Evolutionary conservation across 257 asterid genomes (phyloP).

Genomic region (Lavandula angustifolia): DNA sequence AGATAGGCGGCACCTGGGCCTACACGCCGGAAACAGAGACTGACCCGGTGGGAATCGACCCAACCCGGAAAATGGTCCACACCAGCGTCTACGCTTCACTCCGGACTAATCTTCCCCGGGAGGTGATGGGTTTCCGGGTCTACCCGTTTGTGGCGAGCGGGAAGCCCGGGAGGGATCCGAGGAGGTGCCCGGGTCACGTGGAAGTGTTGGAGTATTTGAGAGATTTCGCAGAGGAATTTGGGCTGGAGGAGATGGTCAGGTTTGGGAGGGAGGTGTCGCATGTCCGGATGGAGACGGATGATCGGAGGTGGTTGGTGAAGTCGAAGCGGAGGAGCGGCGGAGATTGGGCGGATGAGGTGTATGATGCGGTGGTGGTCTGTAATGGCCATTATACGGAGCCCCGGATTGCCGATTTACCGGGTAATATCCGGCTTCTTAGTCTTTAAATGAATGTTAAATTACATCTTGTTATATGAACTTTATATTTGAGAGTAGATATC

Average conservation of each 20-base stretch:
- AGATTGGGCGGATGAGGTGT: conserved; percentile 49
- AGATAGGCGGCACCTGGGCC: conserved; percentile 84
- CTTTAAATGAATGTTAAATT: too few species aligned
- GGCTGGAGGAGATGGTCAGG: conserved; percentile 61
- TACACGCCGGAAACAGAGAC: conserved; percentile 66
- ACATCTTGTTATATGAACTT: neutral
- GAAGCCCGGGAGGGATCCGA: conserved; percentile 57
- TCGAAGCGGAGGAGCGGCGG: conserved; percentile 43
- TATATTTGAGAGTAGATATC: neutral
- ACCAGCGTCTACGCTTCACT: conserved; percentile 87
- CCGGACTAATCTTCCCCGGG: conserved; percentile 85
- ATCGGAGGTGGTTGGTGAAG: conserved; percentile 65
- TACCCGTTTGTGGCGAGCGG: conserved; percentile 63
- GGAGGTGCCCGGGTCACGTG: conserved; percentile 81
- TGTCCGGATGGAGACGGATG: conserved; percentile 48
- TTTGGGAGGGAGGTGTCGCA: conserved; percentile 69
- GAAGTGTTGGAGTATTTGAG: conserved; percentile 75
- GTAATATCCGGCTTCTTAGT: conserved; percentile 34
- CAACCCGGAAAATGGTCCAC: conserved; percentile 53
- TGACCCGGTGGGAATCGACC: conserved; percentile 67
- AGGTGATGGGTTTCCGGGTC: conserved; percentile 76
- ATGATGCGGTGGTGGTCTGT: conserved; percentile 89
- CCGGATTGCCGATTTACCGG: conserved; percentile 75
- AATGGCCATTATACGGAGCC: conserved; percentile 91
- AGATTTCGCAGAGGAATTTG: conserved; percentile 66